Evolutionary conservation across 495 filamentous ascomycete genomes (phyloP).

Genomic region (Mycothermus thermophilus): DNA sequence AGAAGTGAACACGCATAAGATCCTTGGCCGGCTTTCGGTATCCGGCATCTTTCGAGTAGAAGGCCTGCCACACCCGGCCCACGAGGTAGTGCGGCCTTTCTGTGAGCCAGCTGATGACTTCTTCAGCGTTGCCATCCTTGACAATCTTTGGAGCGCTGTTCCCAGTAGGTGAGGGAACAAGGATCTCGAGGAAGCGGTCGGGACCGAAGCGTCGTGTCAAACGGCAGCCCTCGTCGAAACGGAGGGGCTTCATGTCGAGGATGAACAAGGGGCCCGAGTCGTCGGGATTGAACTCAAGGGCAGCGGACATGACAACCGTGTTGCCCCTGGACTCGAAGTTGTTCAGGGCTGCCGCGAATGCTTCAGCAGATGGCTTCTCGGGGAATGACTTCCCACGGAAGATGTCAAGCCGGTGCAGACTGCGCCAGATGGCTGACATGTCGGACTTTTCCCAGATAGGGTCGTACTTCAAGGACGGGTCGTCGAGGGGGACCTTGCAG

Average conservation of each 20-base stretch:
- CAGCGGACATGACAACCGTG: conserved; percentile 24
- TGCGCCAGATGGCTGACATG: conserved; percentile 20
- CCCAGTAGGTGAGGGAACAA: conserved; percentile 21
- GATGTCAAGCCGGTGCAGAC: conserved; percentile 15
- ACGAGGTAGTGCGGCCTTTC: conserved; percentile 23
- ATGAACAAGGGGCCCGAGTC: conserved; percentile 22
- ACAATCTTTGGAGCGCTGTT: conserved; percentile 8
- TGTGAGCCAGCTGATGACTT: conserved; percentile 30
- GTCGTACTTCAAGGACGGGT: conserved; percentile 20
- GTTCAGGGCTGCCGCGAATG: conserved; percentile 21
- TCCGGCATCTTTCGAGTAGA: conserved; percentile 26
- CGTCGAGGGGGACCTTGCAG: conserved; percentile 24
- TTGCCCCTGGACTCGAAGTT: conserved; percentile 20
- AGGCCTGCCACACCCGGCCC: conserved; percentile 32
- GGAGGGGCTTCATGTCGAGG: conserved; percentile 26
- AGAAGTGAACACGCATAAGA: conserved; percentile 26
- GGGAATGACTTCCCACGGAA: conserved; percentile 31
- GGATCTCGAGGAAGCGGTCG: conserved; percentile 33
- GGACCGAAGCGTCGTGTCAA: conserved; percentile 33
- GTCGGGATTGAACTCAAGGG: conserved; percentile 19
- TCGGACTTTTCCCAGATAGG: conserved; percentile 22
- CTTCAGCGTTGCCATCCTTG: conserved; percentile 16
- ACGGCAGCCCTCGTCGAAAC: conserved; percentile 27
- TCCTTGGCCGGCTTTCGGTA: conserved; percentile 25
- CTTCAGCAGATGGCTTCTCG: conserved; percentile 21